Evolutionary conservation across 257 asterid species (phyloP), one percentile per base, ranked within the genome.

Genomic region (Solanum dulcamara): DNA sequence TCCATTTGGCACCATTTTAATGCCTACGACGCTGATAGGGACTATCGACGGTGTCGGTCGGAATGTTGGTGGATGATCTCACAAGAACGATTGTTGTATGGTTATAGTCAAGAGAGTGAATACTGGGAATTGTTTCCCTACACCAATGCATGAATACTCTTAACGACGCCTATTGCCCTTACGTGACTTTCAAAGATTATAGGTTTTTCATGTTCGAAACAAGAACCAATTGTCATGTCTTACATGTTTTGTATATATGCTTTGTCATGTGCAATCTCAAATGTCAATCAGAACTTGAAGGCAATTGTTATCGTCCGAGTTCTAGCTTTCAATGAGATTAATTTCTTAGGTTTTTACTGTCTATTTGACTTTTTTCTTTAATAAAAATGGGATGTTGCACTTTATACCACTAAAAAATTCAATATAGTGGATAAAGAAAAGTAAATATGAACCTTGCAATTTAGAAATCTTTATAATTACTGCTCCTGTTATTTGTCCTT

Each of bases 41-140:
- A 92, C 67, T 18, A 38, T 1, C 15, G 35, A 6, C 85, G 91
- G 71, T 89, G 93, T 44, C 68, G 3, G n/a, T 84, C 88, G 0
- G n/a, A 48, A 17, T 92, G 91, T 22, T 51, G 91, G 64, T 92
- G 93, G 92, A 88, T 88, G 89, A 91, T 92, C 44, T 53, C 89
- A 0, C 26, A 18, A 20, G 83, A 85, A 2, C 84, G 85, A 0
- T 10, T 26, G 44, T 59, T 92, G 80, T 85, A 87, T 72, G 94
- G 93, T 2, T 89, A 86, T 33, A 42, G 87, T 59, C 85, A 91
- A 64, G 81, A 84, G 18, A 17, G 53, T 14, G 83, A 82, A n/a
- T 40, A 14, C 5, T 90, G 93, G 94, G 86, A 88, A 83, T 10
- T 18, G 66, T 90, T 83, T 50, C 24, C 64, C 18, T 79, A 48